phyloP scores from a whole-genome alignment of 2,329 filamentous ascomycete genomes.

The Aspergillus floridensis region DNA sequence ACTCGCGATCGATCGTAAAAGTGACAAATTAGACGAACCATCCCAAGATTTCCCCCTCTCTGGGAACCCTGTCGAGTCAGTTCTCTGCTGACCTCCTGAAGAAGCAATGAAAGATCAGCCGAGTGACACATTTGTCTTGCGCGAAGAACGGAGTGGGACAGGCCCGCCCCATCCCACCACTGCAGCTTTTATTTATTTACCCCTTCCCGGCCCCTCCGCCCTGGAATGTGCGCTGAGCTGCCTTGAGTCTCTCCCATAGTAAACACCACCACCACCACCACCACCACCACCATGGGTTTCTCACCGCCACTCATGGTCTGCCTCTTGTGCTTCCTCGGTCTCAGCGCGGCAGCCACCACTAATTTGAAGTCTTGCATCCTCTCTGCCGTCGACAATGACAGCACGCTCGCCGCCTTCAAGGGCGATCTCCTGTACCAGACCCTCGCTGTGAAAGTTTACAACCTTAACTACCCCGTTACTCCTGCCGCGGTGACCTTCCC shows the following conservation, averaged over 20 bases:
- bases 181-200: not conserved
- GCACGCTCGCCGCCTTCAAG: conserved; percentile 8
- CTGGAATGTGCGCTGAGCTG: not conserved
- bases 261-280: not conserved
- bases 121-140: not conserved
- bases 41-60: no score
- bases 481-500: conserved; percentile 37
- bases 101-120: not conserved
- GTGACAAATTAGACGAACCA: not conserved
- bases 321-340: not conserved
- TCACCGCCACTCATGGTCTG: not conserved
- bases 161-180: not conserved
- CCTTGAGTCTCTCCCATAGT: not conserved
- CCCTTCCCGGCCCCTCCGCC: not conserved
- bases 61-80: not conserved
- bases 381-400: conserved; percentile 2
- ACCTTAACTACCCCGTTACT: conserved; percentile 24
- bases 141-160: not conserved
- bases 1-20: not conserved
- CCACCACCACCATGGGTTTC: not conserved
- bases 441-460: conserved; percentile 21
- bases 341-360: not conserved
- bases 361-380: not conserved
- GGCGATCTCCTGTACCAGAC: conserved; percentile 21
- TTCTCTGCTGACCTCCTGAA: not conserved